These are phyloP conservation scores for Talaromyces stipitatus DNA, from an alignment of 495 filamentous ascomycete genomes.

Conservation along the genomic window DNA sequence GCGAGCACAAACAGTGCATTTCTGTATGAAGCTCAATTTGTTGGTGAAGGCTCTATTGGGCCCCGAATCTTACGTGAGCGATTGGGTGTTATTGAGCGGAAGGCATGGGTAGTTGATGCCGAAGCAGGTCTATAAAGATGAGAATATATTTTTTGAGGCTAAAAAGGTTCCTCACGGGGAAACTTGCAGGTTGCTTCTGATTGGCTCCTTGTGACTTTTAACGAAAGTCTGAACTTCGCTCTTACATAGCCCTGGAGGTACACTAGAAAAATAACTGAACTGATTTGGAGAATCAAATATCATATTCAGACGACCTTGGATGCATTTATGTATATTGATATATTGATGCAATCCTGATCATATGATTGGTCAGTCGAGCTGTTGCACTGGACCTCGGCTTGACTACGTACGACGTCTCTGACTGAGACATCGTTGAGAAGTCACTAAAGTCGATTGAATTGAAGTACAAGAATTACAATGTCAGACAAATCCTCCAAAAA, in stretches of 20 bases:
- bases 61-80: background rate
- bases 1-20: slow-evolving; percentile 7
- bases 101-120: background rate
- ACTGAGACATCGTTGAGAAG: background rate
- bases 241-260: too few relatives aligned
- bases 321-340: background rate
- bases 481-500: slow-evolving; percentile 42
- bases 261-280: too few relatives aligned
- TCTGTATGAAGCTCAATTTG: background rate
- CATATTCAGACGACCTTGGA: too few relatives aligned
- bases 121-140: background rate
- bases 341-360: background rate
- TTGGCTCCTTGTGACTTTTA: too few relatives aligned
- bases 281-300: too few relatives aligned
- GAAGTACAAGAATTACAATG: background rate
- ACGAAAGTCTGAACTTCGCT: too few relatives aligned
- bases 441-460: background rate
- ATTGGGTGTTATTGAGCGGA: background rate
- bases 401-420: background rate
- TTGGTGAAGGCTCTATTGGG: background rate
- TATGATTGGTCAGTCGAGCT: background rate
- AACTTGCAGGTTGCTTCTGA: too few relatives aligned
- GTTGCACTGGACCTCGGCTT: background rate
- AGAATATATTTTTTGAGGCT: background rate
- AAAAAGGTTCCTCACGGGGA: too few relatives aligned